Base-by-base conservation (phyloP, 306 rosid genomes). In the Cicer judaicum region DNA sequence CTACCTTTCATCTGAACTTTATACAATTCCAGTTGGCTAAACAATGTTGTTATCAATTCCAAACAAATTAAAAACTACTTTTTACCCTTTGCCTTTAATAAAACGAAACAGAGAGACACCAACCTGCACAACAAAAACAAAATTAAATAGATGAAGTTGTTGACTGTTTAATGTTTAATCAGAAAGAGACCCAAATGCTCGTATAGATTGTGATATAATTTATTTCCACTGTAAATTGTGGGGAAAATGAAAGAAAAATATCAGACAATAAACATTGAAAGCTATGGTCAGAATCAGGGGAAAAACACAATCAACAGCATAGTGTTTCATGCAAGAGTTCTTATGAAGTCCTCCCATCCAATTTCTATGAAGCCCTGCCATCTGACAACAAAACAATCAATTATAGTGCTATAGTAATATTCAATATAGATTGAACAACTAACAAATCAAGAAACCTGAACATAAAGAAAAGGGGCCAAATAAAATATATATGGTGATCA, bases 31-130 rank as follows among this genome's bases (percentile, higher is more conserved):
- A 72, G 65, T 48, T 65, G 38, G 81, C 49, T 57, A 85, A 70
- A 75, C 59, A 61, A 47, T 47, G 11, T 56, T 66, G 38, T 39
- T 19, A 65, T 14, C 48, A 41, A 56, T 29, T 44, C 24, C 38
- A 81, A 64, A 55, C 41, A 62, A 84, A 74, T 19, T 38, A 34
- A 52, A 55, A 38, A 75, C 34, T 36, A 19, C 62, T 34, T 64
- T 70, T 56, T 91, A 93, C 98, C 97, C 85, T 80, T 88, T 86
- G 83, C 96, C 98, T 83, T 78, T 82, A 70, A 93, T 83, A 86
- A 93, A 93, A 42, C 85, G 87, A 80, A 87, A 79, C 75, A 93
- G 88, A 56, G 96, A 86, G 76, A 90, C 85, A 68, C 97, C 97
- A 13, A 89, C 92, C 98, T 93, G 92, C 90, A 79, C 75, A 81